Base-by-base conservation (phyloP, 768 basidiomycete genomes). In the Tulasnella sp. region DNA sequence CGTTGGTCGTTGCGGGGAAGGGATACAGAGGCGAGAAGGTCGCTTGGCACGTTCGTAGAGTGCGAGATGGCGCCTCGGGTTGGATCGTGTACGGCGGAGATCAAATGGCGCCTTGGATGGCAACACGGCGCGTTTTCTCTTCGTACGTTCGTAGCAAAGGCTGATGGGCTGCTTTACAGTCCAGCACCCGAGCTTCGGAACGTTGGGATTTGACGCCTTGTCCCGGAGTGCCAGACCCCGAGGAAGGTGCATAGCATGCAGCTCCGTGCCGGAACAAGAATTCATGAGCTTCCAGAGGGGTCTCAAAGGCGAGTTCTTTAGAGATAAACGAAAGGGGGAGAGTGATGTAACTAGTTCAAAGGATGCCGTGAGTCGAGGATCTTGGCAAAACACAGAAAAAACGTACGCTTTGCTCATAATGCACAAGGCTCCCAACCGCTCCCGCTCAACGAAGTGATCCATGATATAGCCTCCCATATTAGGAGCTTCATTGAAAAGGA, bases 401-500 rank as follows among this genome's bases (percentile, higher is more conserved):
- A 78, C 93, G 65, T 64, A 98, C 96, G 88, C 86, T 78, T 86
- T 96, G 29, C 87, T 80, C 72, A 99, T 93, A 62, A 86, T 81
- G 66, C 90, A 79, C 60, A 99, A 68, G 1, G 91, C 92, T 59
- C 80, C 80, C 56, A 85, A 77, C 59, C 96, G 74, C 72, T 98
- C 96, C 64, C 96, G 78, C 65, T 83, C 81, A 65, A 97, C 85
- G 69, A 98, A 97, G 69, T 97, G 92, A 70, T 98, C 96, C 89
- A 99, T 96, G 66, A 99, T 91, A 69, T 98, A 98, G 53, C 81
- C 92, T 36, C 91, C 90, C 96, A 98, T 98, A 67, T 94, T 92
- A 25, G 92, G 91, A 41, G 90, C 89, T 53, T 75, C 74, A 64
- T 78, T 64, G 70, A 88, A 98, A 57, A 91, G 72, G 54, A 81